These are phyloP conservation scores for Carex scoparia DNA, from an alignment of 176 grass and related monocot species.

Conservation along the genomic window DNA sequence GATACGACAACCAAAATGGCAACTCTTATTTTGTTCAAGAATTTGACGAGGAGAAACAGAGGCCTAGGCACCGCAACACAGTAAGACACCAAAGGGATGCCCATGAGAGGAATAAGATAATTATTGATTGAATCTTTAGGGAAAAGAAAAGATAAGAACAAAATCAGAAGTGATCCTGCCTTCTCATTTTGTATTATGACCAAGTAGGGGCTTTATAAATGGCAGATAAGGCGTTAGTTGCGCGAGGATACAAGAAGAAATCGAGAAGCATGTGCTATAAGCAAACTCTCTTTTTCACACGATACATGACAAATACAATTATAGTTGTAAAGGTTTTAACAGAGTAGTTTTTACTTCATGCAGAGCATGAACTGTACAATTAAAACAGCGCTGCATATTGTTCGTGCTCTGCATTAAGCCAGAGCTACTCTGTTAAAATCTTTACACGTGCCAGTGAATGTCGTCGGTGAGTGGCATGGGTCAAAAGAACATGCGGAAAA, in stretches of 20 bases:
- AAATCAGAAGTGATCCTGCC: not conserved
- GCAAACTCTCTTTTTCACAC: not conserved
- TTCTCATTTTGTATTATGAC: not conserved
- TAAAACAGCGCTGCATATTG: too few relatives aligned
- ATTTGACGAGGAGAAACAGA: slow-evolving; percentile 47
- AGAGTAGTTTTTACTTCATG: too few relatives aligned
- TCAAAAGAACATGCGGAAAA: not conserved
- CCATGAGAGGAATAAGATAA: slow-evolving; percentile 32
- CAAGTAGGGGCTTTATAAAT: slow-evolving; percentile 4
- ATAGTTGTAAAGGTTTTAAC: not conserved
- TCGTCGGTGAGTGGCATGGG: slow-evolving; percentile 2
- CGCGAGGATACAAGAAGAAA: not conserved
- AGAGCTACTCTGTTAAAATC: too few relatives aligned
- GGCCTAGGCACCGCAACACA: slow-evolving; percentile 46
- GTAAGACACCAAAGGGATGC: slow-evolving; percentile 58
- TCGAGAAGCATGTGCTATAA: slow-evolving; percentile 18
- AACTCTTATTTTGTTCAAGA: slow-evolving; percentile 32
- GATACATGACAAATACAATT: not conserved
- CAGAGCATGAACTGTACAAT: too few relatives aligned
- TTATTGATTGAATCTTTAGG: not conserved
- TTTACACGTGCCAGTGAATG: not conserved
- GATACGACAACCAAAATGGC: slow-evolving; percentile 25
- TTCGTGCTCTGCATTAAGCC: too few relatives aligned
- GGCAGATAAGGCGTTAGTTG: slow-evolving; percentile 8
- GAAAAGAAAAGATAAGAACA: not conserved